These are phyloP conservation scores for Pholiota conissans DNA, from an alignment of 768 basidiomycete species.

Conservation along the genomic window DNA sequence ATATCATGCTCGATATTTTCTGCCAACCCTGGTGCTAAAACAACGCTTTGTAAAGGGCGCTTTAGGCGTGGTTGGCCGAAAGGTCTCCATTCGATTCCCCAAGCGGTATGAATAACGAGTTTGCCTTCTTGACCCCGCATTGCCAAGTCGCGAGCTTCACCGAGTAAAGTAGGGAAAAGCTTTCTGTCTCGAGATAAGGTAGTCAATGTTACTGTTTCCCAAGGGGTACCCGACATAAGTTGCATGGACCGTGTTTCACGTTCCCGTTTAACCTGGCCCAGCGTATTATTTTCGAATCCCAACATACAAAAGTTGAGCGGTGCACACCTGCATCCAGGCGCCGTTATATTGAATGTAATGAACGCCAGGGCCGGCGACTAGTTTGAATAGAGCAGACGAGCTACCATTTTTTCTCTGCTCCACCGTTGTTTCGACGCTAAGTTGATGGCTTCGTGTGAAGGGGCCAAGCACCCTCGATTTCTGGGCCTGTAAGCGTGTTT, in stretches of 20 bases:
- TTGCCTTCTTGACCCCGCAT: slow-evolving; percentile 88
- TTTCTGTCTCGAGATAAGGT: slow-evolving; percentile 84
- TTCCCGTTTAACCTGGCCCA: slow-evolving; percentile 83
- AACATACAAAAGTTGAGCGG: not conserved
- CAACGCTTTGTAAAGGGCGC: slow-evolving; percentile 85
- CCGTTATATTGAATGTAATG: slow-evolving; percentile 90
- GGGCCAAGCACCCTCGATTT: slow-evolving; percentile 25
- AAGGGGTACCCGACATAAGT: slow-evolving; percentile 87
- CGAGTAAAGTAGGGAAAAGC: slow-evolving; percentile 77
- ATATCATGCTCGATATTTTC: slow-evolving; percentile 83
- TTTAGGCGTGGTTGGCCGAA: slow-evolving; percentile 91
- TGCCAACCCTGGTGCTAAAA: slow-evolving; percentile 79
- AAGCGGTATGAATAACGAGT: slow-evolving; percentile 93
- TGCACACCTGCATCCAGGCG: slow-evolving; percentile 91
- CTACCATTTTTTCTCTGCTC: slow-evolving; percentile 91
- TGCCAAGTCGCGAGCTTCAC: slow-evolving; percentile 89
- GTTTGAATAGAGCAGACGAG: slow-evolving; percentile 82
- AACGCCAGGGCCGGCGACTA: slow-evolving; percentile 94
- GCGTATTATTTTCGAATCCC: not conserved
- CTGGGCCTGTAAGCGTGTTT: slow-evolving; percentile 34
- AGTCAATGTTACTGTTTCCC: slow-evolving; percentile 96
- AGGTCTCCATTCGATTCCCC: slow-evolving; percentile 95
- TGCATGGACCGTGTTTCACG: slow-evolving; percentile 92
- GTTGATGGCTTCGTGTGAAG: slow-evolving; percentile 83
- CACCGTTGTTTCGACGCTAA: slow-evolving; percentile 91